Base-by-base conservation (phyloP, 345 rosid genomes). In the Lumnitzera racemosa region DNA sequence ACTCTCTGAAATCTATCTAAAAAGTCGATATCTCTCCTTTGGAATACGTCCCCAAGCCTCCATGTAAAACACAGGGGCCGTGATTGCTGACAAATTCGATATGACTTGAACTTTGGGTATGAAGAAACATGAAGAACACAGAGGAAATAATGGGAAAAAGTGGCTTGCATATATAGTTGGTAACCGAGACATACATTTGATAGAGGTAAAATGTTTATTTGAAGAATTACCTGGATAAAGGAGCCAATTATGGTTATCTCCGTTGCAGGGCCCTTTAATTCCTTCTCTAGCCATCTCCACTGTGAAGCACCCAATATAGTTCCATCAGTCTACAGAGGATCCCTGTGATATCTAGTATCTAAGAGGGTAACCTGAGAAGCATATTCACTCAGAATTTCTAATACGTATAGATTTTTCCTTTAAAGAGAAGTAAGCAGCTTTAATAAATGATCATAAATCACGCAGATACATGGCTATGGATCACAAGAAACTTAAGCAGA, bases 41-140 rank as follows among this genome's bases (percentile, higher is more conserved):
- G 96, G 96, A 58, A 90, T 88, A 68, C 86, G 82, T 2, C 94
- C 96, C 96, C 96, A 88, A 15, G 89, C 83, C 68, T 90, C 97
- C 86, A 82, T 62, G 73, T 72, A 75, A 63, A 85, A 80, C 68
- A 90, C 70, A 8, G 94, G 97, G 50, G 83, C 82, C 61, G 90
- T 88, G 43, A 81, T 66, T 59, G 89, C 97, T 3, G 91, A 85
- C 54, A 79, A 83, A 76, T 90, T 90, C 58, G 94, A 90, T 72
- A 90, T 70, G 46, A 90, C 97, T 96, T 90, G 74, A 52, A 76
- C 46, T 47, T 11, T 36, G 43, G 43, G 43, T 4, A 36, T 36
- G 10, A 9, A 7, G 7, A 36, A 36, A 36, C 43, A 36, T 36
- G 43, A 20, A 20, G 20, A 36, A 36, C 43, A 36, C 7, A 36